These are phyloP conservation scores for Ganoderma boninense DNA, from an alignment of 1,284 basidiomycete species.

Conservation along the genomic window DNA sequence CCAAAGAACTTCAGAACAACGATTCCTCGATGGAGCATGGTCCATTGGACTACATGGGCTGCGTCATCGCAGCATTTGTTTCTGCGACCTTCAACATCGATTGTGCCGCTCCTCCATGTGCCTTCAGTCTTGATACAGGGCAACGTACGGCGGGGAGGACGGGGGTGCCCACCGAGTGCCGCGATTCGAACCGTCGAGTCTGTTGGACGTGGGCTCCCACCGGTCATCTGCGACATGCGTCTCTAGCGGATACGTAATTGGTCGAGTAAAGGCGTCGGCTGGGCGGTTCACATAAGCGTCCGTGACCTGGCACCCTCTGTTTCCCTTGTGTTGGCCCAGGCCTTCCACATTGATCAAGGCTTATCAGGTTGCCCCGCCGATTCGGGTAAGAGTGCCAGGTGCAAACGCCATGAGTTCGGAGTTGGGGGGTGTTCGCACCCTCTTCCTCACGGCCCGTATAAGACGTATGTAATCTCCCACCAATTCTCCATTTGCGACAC, in stretches of 20 bases:
- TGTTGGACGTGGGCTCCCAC: slow-evolving; percentile 19
- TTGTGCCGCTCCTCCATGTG: background rate
- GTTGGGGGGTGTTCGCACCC: slow-evolving; percentile 35
- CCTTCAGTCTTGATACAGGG: background rate
- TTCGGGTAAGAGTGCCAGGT: slow-evolving; percentile 28
- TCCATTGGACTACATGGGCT: slow-evolving; percentile 18
- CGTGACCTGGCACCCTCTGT: slow-evolving; percentile 25
- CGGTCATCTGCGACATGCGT: slow-evolving; percentile 14
- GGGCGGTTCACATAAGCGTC: slow-evolving; percentile 24
- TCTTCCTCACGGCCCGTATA: slow-evolving; percentile 33
- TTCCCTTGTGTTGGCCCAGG: slow-evolving; percentile 18
- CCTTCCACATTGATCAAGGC: slow-evolving; percentile 18
- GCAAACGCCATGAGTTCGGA: slow-evolving; percentile 36
- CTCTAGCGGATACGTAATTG: slow-evolving; percentile 27
- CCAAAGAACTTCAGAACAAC: slow-evolving; percentile 26
- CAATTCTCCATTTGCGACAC: slow-evolving; percentile 38
- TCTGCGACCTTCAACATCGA: slow-evolving; percentile 13
- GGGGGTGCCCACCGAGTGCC: background rate
- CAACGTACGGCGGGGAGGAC: background rate
- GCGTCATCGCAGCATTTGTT: slow-evolving; percentile 12
- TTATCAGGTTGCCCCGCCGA: slow-evolving; percentile 29
- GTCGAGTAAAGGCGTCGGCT: slow-evolving; percentile 21
- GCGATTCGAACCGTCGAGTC: slow-evolving; percentile 8
- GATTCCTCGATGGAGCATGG: slow-evolving; percentile 28
- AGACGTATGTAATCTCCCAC: slow-evolving; percentile 42